Conservation (phyloP, 495 filamentous ascomycete species). For the Hypoxylon perforatum region DNA sequence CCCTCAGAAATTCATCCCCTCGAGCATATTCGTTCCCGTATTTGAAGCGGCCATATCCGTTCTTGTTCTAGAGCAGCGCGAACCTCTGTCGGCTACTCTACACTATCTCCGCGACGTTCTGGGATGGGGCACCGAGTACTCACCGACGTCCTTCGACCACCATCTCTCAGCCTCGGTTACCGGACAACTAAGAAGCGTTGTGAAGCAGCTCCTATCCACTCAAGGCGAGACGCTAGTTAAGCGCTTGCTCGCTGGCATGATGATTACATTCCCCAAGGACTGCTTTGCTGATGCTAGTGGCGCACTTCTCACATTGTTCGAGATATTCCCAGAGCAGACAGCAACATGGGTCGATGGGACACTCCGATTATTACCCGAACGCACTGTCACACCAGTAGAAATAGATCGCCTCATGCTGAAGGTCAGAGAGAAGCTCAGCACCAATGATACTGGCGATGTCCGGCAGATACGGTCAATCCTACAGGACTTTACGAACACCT, state of each 20-base stretch:
- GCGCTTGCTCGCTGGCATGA: constrained; percentile 93
- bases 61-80: constrained; percentile 86
- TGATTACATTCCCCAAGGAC: constrained; percentile 96
- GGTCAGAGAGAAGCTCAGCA: constrained; percentile 73
- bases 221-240: constrained; percentile 85
- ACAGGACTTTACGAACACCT: constrained; percentile 96
- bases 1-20: constrained; percentile 81
- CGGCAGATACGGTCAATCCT: constrained; percentile 84
- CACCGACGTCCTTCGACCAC: constrained; percentile 78
- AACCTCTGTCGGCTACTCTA: constrained; percentile 88
- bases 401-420: constrained; percentile 72
- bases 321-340: constrained; percentile 82
- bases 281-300: constrained; percentile 94
- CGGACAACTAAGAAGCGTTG: constrained; percentile 72
- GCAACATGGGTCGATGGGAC: constrained; percentile 83
- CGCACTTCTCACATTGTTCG: constrained; percentile 88
- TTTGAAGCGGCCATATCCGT: constrained; percentile 88
- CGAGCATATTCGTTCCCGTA: constrained; percentile 79
- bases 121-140: constrained; percentile 78
- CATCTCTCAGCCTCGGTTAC: constrained; percentile 61
- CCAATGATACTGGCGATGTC: constrained; percentile 68
- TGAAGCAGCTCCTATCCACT: constrained; percentile 74
- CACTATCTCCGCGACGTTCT: constrained; percentile 95
- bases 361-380: constrained; percentile 81
- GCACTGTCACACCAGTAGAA: constrained; percentile 73